Percentiles rank a stretch among this genome's conserved stretches.
These are phyloP conservation scores for Chlorella vulgaris DNA, from an alignment of 139 green algal genomes.

Conservation along the genomic window DNA sequence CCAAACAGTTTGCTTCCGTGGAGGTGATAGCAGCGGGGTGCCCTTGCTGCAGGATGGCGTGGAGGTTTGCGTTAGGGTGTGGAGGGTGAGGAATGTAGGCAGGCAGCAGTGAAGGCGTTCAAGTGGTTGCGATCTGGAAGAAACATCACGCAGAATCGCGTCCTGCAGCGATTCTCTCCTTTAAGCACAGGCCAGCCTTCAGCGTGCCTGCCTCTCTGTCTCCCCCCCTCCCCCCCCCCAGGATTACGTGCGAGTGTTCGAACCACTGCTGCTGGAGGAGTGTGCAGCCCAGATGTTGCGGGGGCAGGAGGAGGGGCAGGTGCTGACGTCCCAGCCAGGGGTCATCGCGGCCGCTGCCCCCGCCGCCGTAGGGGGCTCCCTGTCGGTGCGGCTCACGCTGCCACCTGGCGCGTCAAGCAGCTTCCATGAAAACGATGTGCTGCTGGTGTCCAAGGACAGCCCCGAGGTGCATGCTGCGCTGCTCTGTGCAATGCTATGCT, in stretches of 20 bases:
- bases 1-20: constrained; percentile 50
- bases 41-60: too few relatives aligned
- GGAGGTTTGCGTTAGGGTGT: too few relatives aligned
- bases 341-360: constrained; percentile 34
- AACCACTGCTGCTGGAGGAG: constrained; percentile 87
- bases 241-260: constrained; percentile 61
- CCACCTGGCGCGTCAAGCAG: constrained; percentile 26
- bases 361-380: constrained; percentile 53
- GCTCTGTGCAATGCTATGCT: not conserved
- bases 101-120: too few relatives aligned
- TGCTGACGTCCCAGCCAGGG: constrained; percentile 57
- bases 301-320: constrained; percentile 73
- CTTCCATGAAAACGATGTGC: constrained; percentile 82
- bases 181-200: too few relatives aligned
- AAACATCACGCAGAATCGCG: too few relatives aligned
- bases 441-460: constrained; percentile 83
- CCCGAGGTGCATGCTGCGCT: constrained; percentile 48
- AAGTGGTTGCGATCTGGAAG: too few relatives aligned
- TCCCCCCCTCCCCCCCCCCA: not conserved
- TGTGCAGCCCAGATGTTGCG: constrained; percentile 71
- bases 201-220: not conserved
- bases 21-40: constrained; percentile 37
- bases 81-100: too few relatives aligned
- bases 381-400: constrained; percentile 47
- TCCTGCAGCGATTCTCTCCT: too few relatives aligned